Conservation (phyloP, 2,329 filamentous ascomycete genomes). For the Cryphonectria naterciae region DNA sequence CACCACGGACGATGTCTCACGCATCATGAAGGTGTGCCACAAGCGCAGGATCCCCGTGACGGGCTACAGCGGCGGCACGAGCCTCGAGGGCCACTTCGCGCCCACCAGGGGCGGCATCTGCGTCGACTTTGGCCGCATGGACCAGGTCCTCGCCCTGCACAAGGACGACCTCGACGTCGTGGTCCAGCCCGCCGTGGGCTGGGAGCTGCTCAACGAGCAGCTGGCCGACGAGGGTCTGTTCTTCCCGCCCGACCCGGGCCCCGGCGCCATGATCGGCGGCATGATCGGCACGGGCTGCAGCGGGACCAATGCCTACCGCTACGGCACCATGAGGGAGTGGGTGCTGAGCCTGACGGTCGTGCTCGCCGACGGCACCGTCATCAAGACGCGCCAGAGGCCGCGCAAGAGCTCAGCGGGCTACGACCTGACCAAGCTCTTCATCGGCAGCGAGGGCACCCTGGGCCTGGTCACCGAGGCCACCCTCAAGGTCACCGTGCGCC, state of each 20-base stretch:
- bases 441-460: slow-evolving; percentile 89
- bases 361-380: slow-evolving; percentile 80
- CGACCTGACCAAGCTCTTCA: slow-evolving; percentile 86
- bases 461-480: slow-evolving; percentile 91
- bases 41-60: slow-evolving; percentile 80
- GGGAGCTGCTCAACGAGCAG: slow-evolving; percentile 76
- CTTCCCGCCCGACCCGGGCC: slow-evolving; percentile 84
- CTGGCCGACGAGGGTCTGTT: slow-evolving; percentile 72
- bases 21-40: slow-evolving; percentile 88
- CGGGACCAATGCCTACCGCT: slow-evolving; percentile 82
- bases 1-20: slow-evolving; percentile 81
- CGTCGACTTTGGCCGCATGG: slow-evolving; percentile 85
- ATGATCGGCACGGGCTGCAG: slow-evolving; percentile 70
- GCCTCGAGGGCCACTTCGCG: slow-evolving; percentile 86
- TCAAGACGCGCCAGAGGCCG: slow-evolving; percentile 65
- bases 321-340: slow-evolving; percentile 90
- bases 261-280: slow-evolving; percentile 82
- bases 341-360: slow-evolving; percentile 81
- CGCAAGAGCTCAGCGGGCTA: slow-evolving; percentile 87
- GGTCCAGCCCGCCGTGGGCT: slow-evolving; percentile 75
- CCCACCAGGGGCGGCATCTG: slow-evolving; percentile 82
- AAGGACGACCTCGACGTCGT: slow-evolving; percentile 77
- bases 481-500: slow-evolving; percentile 82
- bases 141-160: slow-evolving; percentile 77
- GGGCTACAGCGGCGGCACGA: slow-evolving; percentile 85